These are phyloP conservation scores for Tillandsia fasciculata DNA, from an alignment of 176 grass and related monocot species.

Conservation along the genomic window DNA sequence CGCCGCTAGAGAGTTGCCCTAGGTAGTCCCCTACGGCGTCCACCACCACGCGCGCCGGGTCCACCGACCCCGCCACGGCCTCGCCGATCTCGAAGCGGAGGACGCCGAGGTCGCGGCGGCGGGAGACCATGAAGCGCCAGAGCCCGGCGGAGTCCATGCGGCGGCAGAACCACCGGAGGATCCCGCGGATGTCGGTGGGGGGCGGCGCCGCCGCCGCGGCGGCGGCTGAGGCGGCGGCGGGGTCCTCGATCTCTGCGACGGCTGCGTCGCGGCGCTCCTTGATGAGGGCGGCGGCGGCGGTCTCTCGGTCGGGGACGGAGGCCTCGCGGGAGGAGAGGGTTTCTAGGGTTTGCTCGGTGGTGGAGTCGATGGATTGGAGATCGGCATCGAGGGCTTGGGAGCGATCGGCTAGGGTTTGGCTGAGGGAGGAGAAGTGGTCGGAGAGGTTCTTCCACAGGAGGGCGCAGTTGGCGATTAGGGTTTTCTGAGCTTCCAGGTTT, in stretches of 20 bases:
- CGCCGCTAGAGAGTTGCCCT: not conserved
- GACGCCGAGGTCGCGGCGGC: conserved; percentile 28
- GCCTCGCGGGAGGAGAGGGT: conserved; percentile 41
- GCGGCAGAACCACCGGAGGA: conserved; percentile 64
- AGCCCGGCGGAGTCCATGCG: conserved; percentile 58
- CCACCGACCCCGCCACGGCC: conserved; percentile 42
- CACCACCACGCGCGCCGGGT: conserved; percentile 56
- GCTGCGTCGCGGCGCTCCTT: conserved; percentile 23
- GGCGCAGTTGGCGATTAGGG: conserved; percentile 32
- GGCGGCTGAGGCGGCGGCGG: conserved; percentile 13
- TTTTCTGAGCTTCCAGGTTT: conserved; percentile 49
- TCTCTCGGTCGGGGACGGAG: conserved; percentile 21
- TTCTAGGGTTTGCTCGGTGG: conserved; percentile 21
- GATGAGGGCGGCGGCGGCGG: conserved; percentile 9
- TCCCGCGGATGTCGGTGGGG: conserved; percentile 26
- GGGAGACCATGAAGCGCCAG: conserved; percentile 46
- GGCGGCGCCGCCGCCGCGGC: conserved; percentile 17
- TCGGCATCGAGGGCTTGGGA: conserved; percentile 42
- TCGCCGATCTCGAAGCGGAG: conserved; percentile 34
- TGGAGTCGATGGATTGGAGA: conserved; percentile 20
- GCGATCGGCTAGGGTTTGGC: conserved; percentile 43
- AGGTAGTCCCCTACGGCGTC: conserved; percentile 54
- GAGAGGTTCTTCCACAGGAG: conserved; percentile 36
- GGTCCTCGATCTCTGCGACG: conserved; percentile 26
- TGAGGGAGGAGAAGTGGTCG: conserved; percentile 47